Evolutionary conservation across 2,329 filamentous ascomycete genomes (phyloP).

Genomic region (Fusarium domesticum): DNA sequence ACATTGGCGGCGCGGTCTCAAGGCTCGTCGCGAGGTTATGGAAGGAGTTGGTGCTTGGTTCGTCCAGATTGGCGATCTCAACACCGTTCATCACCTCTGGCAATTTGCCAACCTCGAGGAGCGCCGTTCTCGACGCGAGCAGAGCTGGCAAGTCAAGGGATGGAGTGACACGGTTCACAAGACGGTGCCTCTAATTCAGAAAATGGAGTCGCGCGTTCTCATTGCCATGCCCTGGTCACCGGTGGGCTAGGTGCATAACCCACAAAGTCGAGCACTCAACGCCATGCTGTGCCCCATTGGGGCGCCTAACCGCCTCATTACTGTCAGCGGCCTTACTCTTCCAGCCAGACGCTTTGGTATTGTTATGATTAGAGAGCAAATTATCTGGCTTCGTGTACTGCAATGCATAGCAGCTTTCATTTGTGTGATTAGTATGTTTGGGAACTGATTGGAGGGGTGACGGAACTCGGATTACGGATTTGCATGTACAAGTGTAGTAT

Average conservation of each 20-base stretch:
- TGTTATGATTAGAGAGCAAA: slow-evolving; percentile 12
- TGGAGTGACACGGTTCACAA: slow-evolving; percentile 98
- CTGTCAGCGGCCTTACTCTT: neutral
- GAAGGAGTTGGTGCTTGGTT: slow-evolving; percentile 98
- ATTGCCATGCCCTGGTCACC: slow-evolving; percentile 97
- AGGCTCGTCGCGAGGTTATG: slow-evolving; percentile 93
- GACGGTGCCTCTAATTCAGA: slow-evolving; percentile 94
- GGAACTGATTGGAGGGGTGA: slow-evolving; percentile 17
- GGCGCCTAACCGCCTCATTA: neutral
- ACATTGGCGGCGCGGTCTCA: slow-evolving; percentile 90
- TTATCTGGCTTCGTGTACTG: slow-evolving; percentile 1
- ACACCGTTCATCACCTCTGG: slow-evolving; percentile 97
- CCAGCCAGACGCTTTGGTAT: neutral
- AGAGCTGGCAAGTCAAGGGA: slow-evolving; percentile 92
- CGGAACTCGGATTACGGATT: slow-evolving; percentile 22
- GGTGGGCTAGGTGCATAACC: slow-evolving; percentile 57
- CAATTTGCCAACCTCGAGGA: slow-evolving; percentile 97
- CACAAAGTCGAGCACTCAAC: neutral
- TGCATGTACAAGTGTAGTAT: slow-evolving; percentile 28
- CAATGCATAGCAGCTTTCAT: slow-evolving; percentile 18
- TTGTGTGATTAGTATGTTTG: slow-evolving; percentile 14
- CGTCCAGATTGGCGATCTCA: slow-evolving; percentile 94
- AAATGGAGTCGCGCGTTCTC: slow-evolving; percentile 90
- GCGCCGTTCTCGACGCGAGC: slow-evolving; percentile 81
- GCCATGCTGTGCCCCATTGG: neutral